A percentile compares a stretch with the other conserved stretches of the same genome.
phyloP scores from a whole-genome alignment of 139 green algal genomes.

The Picochlorum sp. region DNA sequence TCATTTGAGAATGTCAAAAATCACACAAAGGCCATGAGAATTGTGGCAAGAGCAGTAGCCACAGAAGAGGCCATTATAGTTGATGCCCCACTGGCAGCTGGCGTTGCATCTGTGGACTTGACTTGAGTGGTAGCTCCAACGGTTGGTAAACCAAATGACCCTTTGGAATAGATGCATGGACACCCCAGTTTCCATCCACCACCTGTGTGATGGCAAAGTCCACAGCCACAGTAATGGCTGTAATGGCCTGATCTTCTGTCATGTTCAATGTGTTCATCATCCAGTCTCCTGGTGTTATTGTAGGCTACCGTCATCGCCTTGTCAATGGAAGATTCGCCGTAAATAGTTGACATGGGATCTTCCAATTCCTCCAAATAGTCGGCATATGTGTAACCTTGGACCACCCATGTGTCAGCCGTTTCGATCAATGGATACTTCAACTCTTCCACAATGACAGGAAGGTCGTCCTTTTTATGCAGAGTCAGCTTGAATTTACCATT shows the following conservation, averaged over 20 bases:
- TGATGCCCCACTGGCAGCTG: neutral
- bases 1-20: too few species aligned
- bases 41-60: too few species aligned
- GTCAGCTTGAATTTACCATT: slow-evolving; percentile 55
- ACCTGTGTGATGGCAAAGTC: slow-evolving; percentile 59
- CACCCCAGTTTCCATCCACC: slow-evolving; percentile 60
- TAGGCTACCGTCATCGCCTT: slow-evolving; percentile 45
- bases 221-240: slow-evolving; percentile 44
- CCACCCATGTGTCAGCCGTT: slow-evolving; percentile 7
- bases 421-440: slow-evolving; percentile 13
- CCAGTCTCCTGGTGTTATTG: slow-evolving; percentile 50
- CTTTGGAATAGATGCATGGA: slow-evolving; percentile 49
- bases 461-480: slow-evolving; percentile 40
- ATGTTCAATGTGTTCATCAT: slow-evolving; percentile 43
- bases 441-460: slow-evolving; percentile 25
- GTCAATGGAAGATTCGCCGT: slow-evolving; percentile 23
- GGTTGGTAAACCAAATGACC: slow-evolving; percentile 25
- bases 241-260: slow-evolving; percentile 56
- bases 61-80: too few species aligned
- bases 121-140: neutral
- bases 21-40: too few species aligned
- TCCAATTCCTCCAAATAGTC: slow-evolving; percentile 50
- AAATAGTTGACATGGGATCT: slow-evolving; percentile 16
- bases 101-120: neutral
- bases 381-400: slow-evolving; percentile 53